Evolutionary conservation across 257 asterid species (phyloP), one percentile per base, ranked within the genome.

Genomic region (Solanum corneliomulleri): DNA sequence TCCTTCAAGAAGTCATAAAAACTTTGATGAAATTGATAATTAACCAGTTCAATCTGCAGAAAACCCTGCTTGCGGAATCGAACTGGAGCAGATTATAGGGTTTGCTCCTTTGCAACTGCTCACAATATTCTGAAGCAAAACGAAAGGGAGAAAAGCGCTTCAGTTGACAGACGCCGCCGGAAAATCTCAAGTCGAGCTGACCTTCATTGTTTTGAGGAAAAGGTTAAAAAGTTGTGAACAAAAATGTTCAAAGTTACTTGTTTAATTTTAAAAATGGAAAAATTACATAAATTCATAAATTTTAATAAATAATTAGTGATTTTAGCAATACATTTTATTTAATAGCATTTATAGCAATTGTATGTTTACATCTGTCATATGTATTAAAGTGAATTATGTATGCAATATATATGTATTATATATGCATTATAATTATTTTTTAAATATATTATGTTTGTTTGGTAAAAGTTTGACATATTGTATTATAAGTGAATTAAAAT

Each of bases 101-200:
- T 52, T 52, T 52, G 62, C 23, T 18, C n/a, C 62, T 52, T 52
- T 52, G 62, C 62, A 52, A 52, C 60, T 52, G 9, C 23, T 52
- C 60, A 52, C 60, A 52, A 39, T 39, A 39, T 7, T 39, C 42
- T 39, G 42, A 41, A 52, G n/a, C 62, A 18, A 52, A 52, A 52
- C 62, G 62, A 52, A 52, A 52, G n/a, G 62, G 62, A 52, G 62
- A 9, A 18, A 52, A 83, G 91, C n/a, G 2, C 88, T 1, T 42
- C 85, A 89, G 66, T 85, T 85, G 29, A 80, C 86, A 86, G 89
- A 29, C 7, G 87, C 41, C 14, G 91, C 69, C 81, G 91, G 91
- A 29, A 56, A 86, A 15, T 91, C 93, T 88, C 62, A 86, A 87
- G 91, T 94, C 92, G 92, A 93, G 91, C 89, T 95, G 47, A 90